Evolutionary conservation across 495 filamentous ascomycete genomes (phyloP).

Genomic region (Hyaloscypha hepaticicola): DNA sequence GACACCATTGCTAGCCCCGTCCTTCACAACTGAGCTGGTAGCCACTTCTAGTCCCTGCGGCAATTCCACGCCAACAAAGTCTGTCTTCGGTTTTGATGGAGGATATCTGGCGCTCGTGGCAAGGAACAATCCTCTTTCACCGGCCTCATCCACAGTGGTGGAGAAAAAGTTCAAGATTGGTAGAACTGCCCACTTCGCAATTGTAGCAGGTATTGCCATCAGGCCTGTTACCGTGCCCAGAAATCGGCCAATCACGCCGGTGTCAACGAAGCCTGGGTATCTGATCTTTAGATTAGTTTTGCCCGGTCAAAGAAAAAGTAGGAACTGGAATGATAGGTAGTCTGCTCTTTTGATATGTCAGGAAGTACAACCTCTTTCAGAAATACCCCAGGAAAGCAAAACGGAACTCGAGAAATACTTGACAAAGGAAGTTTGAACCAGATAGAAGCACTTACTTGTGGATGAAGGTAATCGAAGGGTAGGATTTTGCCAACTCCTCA

Average conservation of each 20-base stretch:
- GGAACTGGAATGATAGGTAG: too few relatives aligned
- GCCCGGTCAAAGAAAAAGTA: too few relatives aligned
- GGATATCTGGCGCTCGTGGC: slow-evolving; percentile 29
- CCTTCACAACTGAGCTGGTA: slow-evolving; percentile 13
- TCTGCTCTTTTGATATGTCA: background rate
- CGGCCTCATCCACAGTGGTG: slow-evolving; percentile 25
- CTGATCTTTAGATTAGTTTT: background rate
- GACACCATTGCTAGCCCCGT: slow-evolving; percentile 28
- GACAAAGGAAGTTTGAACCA: background rate
- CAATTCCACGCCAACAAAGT: slow-evolving; percentile 6
- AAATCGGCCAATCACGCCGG: slow-evolving; percentile 25
- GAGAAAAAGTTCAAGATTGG: slow-evolving; percentile 25
- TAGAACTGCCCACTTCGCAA: slow-evolving; percentile 18
- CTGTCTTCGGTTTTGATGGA: slow-evolving; percentile 17
- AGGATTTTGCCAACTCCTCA: slow-evolving; percentile 33
- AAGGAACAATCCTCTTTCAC: slow-evolving; percentile 30
- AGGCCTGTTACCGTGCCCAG: slow-evolving; percentile 19
- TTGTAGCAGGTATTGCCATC: slow-evolving; percentile 17
- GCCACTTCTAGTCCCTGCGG: slow-evolving; percentile 20
- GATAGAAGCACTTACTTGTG: slow-evolving; percentile 28
- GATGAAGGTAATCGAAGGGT: slow-evolving; percentile 38
- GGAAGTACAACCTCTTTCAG: background rate
- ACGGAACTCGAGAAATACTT: background rate
- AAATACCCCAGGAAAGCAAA: background rate
- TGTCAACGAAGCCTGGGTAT: slow-evolving; percentile 42